phyloP scores from a whole-genome alignment of 805 yeast genomes.

The Candida nitratophila region DNA sequence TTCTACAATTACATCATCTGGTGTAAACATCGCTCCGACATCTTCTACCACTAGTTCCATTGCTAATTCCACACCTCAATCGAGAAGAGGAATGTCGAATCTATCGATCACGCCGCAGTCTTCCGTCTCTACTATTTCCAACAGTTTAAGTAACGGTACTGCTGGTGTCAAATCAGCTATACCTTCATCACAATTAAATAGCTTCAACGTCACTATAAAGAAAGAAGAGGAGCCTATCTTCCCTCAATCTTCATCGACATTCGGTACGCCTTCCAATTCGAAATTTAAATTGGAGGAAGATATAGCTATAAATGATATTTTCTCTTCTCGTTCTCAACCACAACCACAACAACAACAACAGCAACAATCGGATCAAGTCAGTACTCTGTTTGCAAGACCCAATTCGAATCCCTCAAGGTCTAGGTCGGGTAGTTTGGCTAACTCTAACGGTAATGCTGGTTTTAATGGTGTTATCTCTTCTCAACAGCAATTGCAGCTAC shows the following conservation, averaged over 20 bases:
- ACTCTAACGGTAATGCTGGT: background rate
- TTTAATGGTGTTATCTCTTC: background rate
- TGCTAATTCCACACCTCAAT: background rate
- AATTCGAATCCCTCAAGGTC: too few species aligned
- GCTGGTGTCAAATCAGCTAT: too few species aligned
- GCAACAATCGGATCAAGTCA: conserved; percentile 8
- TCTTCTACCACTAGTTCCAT: too few species aligned
- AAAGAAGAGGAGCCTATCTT: background rate
- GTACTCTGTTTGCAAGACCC: too few species aligned
- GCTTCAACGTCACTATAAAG: background rate
- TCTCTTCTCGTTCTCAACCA: conserved; percentile 8
- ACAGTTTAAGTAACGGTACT: too few species aligned
- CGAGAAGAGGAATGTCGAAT: background rate
- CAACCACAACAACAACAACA: conserved; percentile 1
- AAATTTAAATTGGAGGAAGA: conserved; percentile 12
- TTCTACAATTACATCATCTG: too few species aligned
- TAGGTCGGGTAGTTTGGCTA: too few species aligned
- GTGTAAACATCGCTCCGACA: too few species aligned
- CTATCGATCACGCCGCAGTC: background rate
- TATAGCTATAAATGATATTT: conserved; percentile 26
- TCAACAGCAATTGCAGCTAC: too few species aligned
- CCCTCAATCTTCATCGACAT: background rate
- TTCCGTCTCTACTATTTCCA: too few species aligned
- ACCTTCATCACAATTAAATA: background rate
- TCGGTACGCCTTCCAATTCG: too few species aligned